Conservation (phyloP, 768 basidiomycete species). For the Lactarius trivialis region DNA sequence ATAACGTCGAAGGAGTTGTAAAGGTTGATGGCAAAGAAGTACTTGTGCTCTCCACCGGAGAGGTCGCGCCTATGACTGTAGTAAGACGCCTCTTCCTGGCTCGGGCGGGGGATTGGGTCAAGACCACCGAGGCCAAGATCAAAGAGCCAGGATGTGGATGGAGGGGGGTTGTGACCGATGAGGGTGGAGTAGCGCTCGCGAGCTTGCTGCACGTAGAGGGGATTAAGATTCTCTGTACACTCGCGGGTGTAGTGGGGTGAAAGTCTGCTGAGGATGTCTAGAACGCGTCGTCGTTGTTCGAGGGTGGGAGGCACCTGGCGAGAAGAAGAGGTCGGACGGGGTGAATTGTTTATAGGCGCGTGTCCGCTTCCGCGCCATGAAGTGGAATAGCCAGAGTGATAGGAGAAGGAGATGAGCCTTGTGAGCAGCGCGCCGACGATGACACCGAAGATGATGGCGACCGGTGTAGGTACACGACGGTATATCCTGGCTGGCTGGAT, state of each 20-base stretch:
- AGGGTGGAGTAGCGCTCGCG: constrained; percentile 79
- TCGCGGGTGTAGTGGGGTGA: constrained; percentile 90
- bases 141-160: constrained; percentile 55
- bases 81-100: constrained; percentile 34
- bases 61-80: constrained; percentile 29
- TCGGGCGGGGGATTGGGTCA: constrained; percentile 33
- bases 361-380: constrained; percentile 48
- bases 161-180: constrained; percentile 65
- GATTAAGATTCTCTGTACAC: constrained; percentile 81
- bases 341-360: constrained; percentile 40
- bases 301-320: constrained; percentile 70
- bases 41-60: constrained; percentile 76
- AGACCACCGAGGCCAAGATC: constrained; percentile 38
- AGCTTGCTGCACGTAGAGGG: constrained; percentile 79
- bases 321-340: constrained; percentile 40
- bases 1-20: constrained; percentile 99
- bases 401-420: constrained; percentile 3
- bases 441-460: constrained; percentile 56
- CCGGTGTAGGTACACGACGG: constrained; percentile 40
- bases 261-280: constrained; percentile 81
- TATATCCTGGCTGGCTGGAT: constrained; percentile 9
- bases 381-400: constrained; percentile 29
- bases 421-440: constrained; percentile 52
- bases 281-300: constrained; percentile 78
- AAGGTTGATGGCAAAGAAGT: constrained; percentile 98